phyloP scores from a whole-genome alignment of 139 green algal genomes.

The Picochlorum sp. region DNA sequence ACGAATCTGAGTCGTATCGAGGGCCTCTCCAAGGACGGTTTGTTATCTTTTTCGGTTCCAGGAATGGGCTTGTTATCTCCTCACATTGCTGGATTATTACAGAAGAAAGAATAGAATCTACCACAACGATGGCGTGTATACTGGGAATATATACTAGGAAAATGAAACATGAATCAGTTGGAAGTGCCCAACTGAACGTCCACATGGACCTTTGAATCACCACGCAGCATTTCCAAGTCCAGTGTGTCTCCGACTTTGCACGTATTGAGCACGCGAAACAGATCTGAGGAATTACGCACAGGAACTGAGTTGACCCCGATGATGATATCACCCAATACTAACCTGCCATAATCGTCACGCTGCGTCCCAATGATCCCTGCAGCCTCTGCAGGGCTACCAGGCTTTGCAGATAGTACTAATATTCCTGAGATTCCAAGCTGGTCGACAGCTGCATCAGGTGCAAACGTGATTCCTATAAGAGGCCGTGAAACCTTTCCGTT shows the following conservation, averaged over 20 bases:
- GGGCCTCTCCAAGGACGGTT: background rate
- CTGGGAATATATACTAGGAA: too few species aligned
- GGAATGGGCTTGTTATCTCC: background rate
- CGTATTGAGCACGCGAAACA: conserved; percentile 73
- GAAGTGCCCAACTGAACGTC: conserved; percentile 30
- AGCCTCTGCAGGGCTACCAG: conserved; percentile 58
- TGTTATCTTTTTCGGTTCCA: background rate
- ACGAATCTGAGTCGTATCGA: conserved; percentile 15
- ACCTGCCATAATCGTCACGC: conserved; percentile 54
- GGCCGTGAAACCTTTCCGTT: conserved; percentile 53
- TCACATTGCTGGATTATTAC: background rate
- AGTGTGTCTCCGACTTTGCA: conserved; percentile 43
- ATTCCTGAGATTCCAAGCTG: conserved; percentile 66
- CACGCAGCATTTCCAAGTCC: conserved; percentile 43
- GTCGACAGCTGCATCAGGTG: conserved; percentile 59
- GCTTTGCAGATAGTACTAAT: conserved; percentile 59
- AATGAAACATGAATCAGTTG: background rate
- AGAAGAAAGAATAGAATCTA: too few species aligned
- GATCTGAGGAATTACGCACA: conserved; percentile 49
- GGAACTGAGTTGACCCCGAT: conserved; percentile 47
- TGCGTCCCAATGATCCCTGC: conserved; percentile 65
- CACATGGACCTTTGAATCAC: conserved; percentile 29
- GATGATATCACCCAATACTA: conserved; percentile 84
- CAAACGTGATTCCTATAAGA: conserved; percentile 85
- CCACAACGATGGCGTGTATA: too few species aligned